Percentiles rank a stretch among this genome's conserved stretches.
These are phyloP conservation scores for Pestalotiopsis sp. DNA, from an alignment of 2,329 filamentous ascomycete species.

Conservation along the genomic window DNA sequence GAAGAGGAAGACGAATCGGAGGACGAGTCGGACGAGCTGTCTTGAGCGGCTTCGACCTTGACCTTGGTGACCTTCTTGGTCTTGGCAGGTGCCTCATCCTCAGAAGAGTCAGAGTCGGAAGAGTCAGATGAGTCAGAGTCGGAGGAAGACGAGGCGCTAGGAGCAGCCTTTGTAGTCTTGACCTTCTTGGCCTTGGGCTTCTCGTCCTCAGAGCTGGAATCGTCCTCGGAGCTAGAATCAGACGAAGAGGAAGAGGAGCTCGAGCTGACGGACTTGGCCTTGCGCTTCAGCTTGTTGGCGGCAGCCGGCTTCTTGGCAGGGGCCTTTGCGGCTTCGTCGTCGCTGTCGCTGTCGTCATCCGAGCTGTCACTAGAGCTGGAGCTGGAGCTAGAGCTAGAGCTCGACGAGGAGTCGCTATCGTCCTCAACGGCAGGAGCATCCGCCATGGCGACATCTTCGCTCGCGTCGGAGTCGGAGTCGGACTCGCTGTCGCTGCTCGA, in stretches of 20 bases:
- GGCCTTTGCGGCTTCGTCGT: slow-evolving; percentile 25
- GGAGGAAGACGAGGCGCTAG: slow-evolving; percentile 39
- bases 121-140: slow-evolving; percentile 35
- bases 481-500: slow-evolving; percentile 20
- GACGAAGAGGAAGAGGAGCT: slow-evolving; percentile 37
- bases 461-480: slow-evolving; percentile 34
- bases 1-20: slow-evolving; percentile 36
- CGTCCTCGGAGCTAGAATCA: slow-evolving; percentile 39
- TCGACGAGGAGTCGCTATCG: slow-evolving; percentile 24
- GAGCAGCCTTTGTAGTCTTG: slow-evolving; percentile 48
- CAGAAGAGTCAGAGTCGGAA: slow-evolving; percentile 33
- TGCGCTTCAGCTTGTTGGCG: slow-evolving; percentile 55
- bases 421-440: slow-evolving; percentile 38
- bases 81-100: slow-evolving; percentile 26
- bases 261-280: slow-evolving; percentile 46
- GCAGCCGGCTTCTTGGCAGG: slow-evolving; percentile 25
- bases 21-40: slow-evolving; percentile 28
- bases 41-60: slow-evolving; percentile 22
- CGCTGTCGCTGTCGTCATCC: slow-evolving; percentile 33
- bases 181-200: slow-evolving; percentile 42
- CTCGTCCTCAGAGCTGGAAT: slow-evolving; percentile 39
- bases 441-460: slow-evolving; percentile 50
- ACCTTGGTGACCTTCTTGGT: slow-evolving; percentile 20
- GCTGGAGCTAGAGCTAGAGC: slow-evolving; percentile 33
- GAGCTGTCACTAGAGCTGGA: slow-evolving; percentile 38